Conservation (phyloP, 208 protist species). For the Trypanosoma lewisi region DNA sequence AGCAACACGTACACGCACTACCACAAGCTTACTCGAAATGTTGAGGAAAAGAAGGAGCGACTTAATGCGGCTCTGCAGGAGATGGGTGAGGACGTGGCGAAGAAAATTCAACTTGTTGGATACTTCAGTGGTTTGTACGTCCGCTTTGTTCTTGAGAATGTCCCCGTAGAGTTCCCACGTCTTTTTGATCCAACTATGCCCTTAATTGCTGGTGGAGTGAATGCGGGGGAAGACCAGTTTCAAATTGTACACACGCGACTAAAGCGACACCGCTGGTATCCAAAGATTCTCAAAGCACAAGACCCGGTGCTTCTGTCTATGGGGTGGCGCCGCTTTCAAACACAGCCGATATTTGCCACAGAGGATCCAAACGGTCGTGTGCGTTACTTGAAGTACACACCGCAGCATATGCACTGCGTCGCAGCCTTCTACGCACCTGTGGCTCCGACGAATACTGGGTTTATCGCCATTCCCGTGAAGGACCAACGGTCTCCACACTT, state of each 20-base stretch:
- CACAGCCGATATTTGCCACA: constrained; percentile 92
- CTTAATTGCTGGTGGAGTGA: constrained; percentile 94
- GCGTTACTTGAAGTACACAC: constrained; percentile 99
- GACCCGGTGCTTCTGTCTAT: constrained; percentile 99
- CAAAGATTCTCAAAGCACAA: constrained; percentile 97
- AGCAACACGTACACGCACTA: constrained; percentile 82
- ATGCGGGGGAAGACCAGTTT: constrained; percentile 93
- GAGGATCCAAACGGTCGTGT: constrained; percentile 96
- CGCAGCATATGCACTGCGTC: constrained; percentile 98
- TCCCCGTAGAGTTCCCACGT: constrained; percentile 96
- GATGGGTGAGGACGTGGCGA: constrained; percentile 75
- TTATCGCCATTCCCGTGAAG: constrained; percentile 91
- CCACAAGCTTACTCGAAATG: constrained; percentile 64
- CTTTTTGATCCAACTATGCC: constrained; percentile 89
- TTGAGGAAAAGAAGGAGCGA: constrained; percentile 83
- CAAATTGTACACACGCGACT: constrained; percentile 93
- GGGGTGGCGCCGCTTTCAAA: constrained; percentile 99
- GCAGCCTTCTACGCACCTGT: constrained; percentile 98
- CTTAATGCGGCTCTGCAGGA: constrained; percentile 81
- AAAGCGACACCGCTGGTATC: constrained; percentile 99
- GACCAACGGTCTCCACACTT: constrained; percentile 78
- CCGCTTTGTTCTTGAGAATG: constrained; percentile 91
- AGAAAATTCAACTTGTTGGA: constrained; percentile 88
- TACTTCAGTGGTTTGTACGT: constrained; percentile 96
- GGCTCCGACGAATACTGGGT: constrained; percentile 95